Conservation (phyloP, 2,329 filamentous ascomycete species). For the Aureobasidium uvarum region DNA sequence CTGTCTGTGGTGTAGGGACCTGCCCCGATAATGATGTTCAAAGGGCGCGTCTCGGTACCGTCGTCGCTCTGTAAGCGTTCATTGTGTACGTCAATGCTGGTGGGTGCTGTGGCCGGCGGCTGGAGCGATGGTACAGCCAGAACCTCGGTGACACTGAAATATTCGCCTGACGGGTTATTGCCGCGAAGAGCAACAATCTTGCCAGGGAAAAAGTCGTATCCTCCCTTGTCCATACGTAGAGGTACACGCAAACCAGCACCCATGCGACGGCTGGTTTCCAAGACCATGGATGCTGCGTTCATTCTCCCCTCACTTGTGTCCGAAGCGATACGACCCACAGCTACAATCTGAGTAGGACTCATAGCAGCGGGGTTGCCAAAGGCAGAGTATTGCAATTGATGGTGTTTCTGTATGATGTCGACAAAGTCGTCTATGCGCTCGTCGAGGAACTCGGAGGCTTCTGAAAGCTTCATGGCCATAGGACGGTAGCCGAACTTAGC, state of each 20-base stretch:
- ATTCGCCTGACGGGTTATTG: conserved; percentile 79
- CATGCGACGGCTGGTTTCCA: conserved; percentile 82
- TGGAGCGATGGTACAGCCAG: conserved; percentile 72
- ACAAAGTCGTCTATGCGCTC: conserved; percentile 92
- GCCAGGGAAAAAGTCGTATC: conserved; percentile 87
- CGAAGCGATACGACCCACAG: conserved; percentile 86
- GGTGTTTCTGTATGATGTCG: conserved; percentile 67
- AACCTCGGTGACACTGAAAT: conserved; percentile 76
- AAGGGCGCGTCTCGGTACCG: conserved; percentile 58
- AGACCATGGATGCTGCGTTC: conserved; percentile 77
- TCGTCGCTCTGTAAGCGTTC: conserved; percentile 64
- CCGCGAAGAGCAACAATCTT: conserved; percentile 87
- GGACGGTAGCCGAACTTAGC: conserved; percentile 91
- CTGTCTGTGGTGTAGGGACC: conserved; percentile 92
- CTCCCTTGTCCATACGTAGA: conserved; percentile 68
- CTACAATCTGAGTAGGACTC: conserved; percentile 81
- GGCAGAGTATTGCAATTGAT: conserved; percentile 71
- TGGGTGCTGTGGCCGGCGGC: conserved; percentile 67
- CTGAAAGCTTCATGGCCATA: conserved; percentile 90
- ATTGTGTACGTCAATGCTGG: conserved; percentile 65
- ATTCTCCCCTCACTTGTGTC: conserved; percentile 84
- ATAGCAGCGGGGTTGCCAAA: conserved; percentile 87
- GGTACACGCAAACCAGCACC: conserved; percentile 81
- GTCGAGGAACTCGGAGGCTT: conserved; percentile 89
- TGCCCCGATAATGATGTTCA: conserved; percentile 74